Base-by-base conservation (phyloP, 129 eudicot genomes). In the Flaveria ramosissima region DNA sequence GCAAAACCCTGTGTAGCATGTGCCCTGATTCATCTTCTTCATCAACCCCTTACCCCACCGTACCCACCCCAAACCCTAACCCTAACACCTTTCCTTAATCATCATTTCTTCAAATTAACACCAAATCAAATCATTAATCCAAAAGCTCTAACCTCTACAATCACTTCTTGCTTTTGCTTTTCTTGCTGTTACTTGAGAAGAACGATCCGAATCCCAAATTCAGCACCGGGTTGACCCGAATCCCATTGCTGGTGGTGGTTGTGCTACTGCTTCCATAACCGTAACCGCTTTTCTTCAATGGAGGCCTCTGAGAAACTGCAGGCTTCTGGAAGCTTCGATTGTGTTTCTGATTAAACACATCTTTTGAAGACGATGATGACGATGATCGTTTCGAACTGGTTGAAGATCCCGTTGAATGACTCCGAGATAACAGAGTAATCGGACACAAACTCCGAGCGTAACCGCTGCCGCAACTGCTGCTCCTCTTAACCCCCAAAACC, bases 321-420 rank as follows among this genome's bases (percentile, higher is more conserved):
- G 56, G 53, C 71, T 81, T 72, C 55, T 75, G 72, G 27, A 55
- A 57, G 62, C 36, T 27, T 57, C 74, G 41, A 56, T 76, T 56
- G 24, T 80, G 82, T 76, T 85, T 84, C 4, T 79, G 80, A 72
- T 57, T 80, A 2, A 68, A 16, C 1, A 63, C 68, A 0, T 89
- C 94, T 68, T 86, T 89, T 0, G 83, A 64, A 4, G 82, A 65
- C 1, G 81, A 81, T 1, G 94, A 84, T 51, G 84, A 72, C 0
- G 80, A 81, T 11, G 96, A 85, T 70, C 86, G 80, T 27, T 93
- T 90, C 0, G 80, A 77, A 74, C 83, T 84, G 0, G 90, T 36
- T 1, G 97, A 62, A 41, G 98, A 93, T 6, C 98, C 98, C 0
- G 96, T 85, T 17, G 98, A 93, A 72, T 93, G 92, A 20, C 98